Evolutionary conservation across 1,284 basidiomycete species (phyloP).

Genomic region (Singerocomus inundabilis): DNA sequence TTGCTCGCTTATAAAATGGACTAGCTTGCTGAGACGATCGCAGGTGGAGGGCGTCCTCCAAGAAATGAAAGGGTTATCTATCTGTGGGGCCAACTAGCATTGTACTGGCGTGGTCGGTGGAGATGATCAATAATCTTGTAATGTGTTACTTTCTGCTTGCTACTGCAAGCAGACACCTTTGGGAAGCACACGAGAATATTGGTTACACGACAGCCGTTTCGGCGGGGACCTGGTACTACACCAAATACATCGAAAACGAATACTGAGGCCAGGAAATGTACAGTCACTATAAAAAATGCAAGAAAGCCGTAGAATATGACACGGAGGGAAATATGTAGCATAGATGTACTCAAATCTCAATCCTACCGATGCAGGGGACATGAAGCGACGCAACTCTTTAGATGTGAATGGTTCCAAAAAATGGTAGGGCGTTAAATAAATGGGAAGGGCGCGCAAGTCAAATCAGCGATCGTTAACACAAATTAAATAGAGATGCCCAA

Average conservation of each 20-base stretch:
- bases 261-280: constrained; percentile 14
- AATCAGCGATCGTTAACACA: background rate
- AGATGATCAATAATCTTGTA: background rate
- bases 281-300: constrained; percentile 15
- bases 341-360: constrained; percentile 25
- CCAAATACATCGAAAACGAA: constrained; percentile 8
- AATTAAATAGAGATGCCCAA: constrained; percentile 3
- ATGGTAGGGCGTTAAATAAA: constrained; percentile 4
- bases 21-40: constrained; percentile 2
- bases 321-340: constrained; percentile 11
- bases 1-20: background rate
- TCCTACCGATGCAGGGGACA: constrained; percentile 25
- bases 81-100: constrained; percentile 64
- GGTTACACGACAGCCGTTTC: constrained; percentile 16
- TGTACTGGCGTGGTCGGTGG: background rate
- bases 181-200: constrained; percentile 9
- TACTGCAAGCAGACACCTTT: too few relatives aligned
- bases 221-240: constrained; percentile 22
- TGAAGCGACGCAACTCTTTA: constrained; percentile 12
- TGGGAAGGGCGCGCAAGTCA: background rate
- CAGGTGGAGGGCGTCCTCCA: constrained; percentile 88
- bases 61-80: constrained; percentile 95
- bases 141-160: too few relatives aligned
- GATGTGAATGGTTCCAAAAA: constrained; percentile 7
- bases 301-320: constrained; percentile 11